Percentiles rank a stretch among this genome's conserved stretches.
Conservation (phyloP, 1,284 basidiomycete genomes). For the Phylloboletellus chloephorus region DNA sequence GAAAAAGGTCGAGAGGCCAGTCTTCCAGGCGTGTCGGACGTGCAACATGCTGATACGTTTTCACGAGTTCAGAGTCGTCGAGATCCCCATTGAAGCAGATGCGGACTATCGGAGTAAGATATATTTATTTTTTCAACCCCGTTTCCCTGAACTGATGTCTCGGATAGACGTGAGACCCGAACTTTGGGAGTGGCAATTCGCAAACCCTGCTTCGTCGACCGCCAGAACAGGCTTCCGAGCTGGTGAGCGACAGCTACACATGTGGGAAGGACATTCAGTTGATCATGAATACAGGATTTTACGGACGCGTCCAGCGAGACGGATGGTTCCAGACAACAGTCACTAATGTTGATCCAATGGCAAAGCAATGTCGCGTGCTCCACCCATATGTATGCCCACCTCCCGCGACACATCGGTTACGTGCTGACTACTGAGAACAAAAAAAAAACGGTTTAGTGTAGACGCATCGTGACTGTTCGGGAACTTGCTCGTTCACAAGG, state of each 20-base stretch:
- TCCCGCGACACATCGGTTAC: background rate
- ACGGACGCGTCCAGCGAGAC: slow-evolving; percentile 52
- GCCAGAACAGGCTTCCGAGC: slow-evolving; percentile 45
- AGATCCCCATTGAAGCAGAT: slow-evolving; percentile 45
- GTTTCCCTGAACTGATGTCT: background rate
- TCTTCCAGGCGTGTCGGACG: background rate
- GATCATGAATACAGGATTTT: slow-evolving; percentile 42
- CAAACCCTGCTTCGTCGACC: slow-evolving; percentile 51
- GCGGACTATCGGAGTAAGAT: slow-evolving; percentile 57
- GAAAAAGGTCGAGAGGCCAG: slow-evolving; percentile 38
- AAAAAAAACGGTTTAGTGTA: slow-evolving; percentile 48
- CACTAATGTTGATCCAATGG: slow-evolving; percentile 68
- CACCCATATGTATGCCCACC: slow-evolving; percentile 51
- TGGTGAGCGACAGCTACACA: slow-evolving; percentile 32
- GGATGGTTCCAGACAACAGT: slow-evolving; percentile 63
- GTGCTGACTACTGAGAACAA: slow-evolving; percentile 3
- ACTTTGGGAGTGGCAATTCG: slow-evolving; percentile 41
- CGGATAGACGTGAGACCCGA: slow-evolving; percentile 15
- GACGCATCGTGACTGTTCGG: slow-evolving; percentile 61
- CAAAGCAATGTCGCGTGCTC: slow-evolving; percentile 64
- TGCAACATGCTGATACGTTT: background rate
- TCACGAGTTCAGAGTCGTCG: slow-evolving; percentile 38
- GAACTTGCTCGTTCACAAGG: slow-evolving; percentile 74
- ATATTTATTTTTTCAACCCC: background rate
- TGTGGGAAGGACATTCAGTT: background rate